phyloP scores from a whole-genome alignment of 2,329 filamentous ascomycete genomes.

The Curvularia lunata region DNA sequence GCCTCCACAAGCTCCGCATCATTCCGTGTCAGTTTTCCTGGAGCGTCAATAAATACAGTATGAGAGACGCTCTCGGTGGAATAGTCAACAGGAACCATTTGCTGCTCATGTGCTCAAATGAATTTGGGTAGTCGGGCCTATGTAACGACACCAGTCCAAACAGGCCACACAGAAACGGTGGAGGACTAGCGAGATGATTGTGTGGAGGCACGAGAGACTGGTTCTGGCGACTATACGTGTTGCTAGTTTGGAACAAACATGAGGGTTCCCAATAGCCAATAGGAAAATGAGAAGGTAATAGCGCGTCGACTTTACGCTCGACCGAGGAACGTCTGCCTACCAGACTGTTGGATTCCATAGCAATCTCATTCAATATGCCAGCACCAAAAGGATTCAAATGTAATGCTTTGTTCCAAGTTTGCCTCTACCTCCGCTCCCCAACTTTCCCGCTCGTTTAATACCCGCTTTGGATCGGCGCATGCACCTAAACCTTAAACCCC shows the following conservation, averaged over 20 bases:
- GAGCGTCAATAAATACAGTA: background rate
- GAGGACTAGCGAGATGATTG: background rate
- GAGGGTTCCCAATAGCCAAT: slow-evolving; percentile 1
- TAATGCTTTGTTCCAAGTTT: background rate
- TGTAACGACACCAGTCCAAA: background rate
- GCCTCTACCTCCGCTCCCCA: background rate
- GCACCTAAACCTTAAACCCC: slow-evolving; percentile 44
- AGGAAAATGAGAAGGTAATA: background rate
- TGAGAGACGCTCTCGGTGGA: background rate
- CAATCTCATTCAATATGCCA: background rate
- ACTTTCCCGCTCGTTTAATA: slow-evolving; percentile 9
- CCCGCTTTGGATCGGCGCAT: slow-evolving; percentile 36
- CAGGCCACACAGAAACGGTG: background rate
- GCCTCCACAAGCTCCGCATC: background rate
- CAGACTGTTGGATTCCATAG: background rate
- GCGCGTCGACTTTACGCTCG: background rate
- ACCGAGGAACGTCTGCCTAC: background rate
- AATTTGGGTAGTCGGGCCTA: background rate
- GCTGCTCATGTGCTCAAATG: background rate
- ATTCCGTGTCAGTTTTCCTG: background rate
- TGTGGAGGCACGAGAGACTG: background rate
- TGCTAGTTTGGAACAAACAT: background rate
- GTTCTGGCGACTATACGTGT: background rate
- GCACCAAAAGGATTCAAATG: background rate
- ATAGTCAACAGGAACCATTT: background rate